Base-by-base conservation (phyloP, 2,329 filamentous ascomycete species). In the Trichoderma guizhouense region DNA sequence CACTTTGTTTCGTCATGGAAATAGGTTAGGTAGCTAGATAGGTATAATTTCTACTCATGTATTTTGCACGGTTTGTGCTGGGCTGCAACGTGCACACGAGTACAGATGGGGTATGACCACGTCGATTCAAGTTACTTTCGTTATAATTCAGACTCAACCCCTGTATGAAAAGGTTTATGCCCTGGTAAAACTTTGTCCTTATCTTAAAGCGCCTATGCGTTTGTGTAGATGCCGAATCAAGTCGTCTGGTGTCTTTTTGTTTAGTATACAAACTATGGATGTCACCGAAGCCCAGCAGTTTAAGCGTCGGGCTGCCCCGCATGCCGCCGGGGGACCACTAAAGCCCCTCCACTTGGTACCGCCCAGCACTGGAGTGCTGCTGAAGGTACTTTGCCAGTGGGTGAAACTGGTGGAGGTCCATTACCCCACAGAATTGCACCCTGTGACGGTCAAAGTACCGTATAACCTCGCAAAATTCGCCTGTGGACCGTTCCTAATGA, bases 221-320 rank as follows among this genome's bases (percentile, higher is more conserved):
- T 53, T 53, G 47, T 24, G 47, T 24, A 53, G 5, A 24, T 53
- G n/a, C 47, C 24, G 47, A 51, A 51, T 53, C 47, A 53, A 53
- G 21, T 14, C 11, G n/a, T 21, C 21, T 9, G 21, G 9, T 21
- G 43, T 51, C 43, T 11, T 51, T 51, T 51, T 21, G 18, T 51
- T n/a, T 51, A 51, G 43, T 51, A 21, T 12, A 51, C 43, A 43
- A 43, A 43, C 7, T 18, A 43, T n/a, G 18, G 26, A 30, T 34
- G 57, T 32, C 57, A 53, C 47, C 47, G 47, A 32, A 34, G 57
- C n/a, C 51, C 51, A 43, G 34, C 65, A 30, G 30, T 60, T 65
- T 43, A 47, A 36, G 61, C 51, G 53, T 66, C 64, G 69, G 62
- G 62, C 53, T 71, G 62, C 69, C 62, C 69, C 69, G 69, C 69